Evolutionary conservation across 2,329 filamentous ascomycete genomes (phyloP).

Genomic region (Didymella keratinophila): DNA sequence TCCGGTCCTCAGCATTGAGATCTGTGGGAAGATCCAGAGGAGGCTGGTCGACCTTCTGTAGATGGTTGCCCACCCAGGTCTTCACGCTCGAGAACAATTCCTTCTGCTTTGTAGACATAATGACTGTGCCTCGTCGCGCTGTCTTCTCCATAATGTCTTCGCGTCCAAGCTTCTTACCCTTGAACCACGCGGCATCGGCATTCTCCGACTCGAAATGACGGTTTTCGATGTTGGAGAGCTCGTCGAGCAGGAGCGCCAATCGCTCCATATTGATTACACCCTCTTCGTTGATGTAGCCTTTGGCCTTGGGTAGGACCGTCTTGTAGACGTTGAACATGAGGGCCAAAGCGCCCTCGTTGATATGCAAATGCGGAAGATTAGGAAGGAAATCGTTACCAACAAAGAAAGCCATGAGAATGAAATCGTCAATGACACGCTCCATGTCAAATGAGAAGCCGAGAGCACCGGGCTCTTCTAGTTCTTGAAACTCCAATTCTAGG

Average conservation of each 20-base stretch:
- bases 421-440: conserved; percentile 97
- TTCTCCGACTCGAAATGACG: conserved; percentile 93
- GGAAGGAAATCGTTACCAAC: conserved; percentile 99
- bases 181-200: conserved; percentile 89
- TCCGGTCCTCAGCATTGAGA: conserved; percentile 84
- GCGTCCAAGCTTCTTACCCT: conserved; percentile 79
- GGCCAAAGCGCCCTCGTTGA: conserved; percentile 95
- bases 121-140: conserved; percentile 68
- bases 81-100: conserved; percentile 83
- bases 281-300: conserved; percentile 95
- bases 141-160: conserved; percentile 70
- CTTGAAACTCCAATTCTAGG: conserved; percentile 94
- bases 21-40: conserved; percentile 76
- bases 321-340: conserved; percentile 99
- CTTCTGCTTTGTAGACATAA: conserved; percentile 81
- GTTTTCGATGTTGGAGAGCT: conserved; percentile 87
- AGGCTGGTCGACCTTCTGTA: conserved; percentile 50
- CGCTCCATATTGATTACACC: conserved; percentile 89
- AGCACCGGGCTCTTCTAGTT: conserved; percentile 76
- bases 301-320: conserved; percentile 81
- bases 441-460: conserved; percentile 86
- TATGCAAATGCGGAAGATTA: conserved; percentile 93
- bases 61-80: conserved; percentile 77
- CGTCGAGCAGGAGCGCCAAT: conserved; percentile 78
- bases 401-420: conserved; percentile 99